phyloP scores from a whole-genome alignment of 2,329 filamentous ascomycete genomes.

The Gaeumannomyces tritici region DNA sequence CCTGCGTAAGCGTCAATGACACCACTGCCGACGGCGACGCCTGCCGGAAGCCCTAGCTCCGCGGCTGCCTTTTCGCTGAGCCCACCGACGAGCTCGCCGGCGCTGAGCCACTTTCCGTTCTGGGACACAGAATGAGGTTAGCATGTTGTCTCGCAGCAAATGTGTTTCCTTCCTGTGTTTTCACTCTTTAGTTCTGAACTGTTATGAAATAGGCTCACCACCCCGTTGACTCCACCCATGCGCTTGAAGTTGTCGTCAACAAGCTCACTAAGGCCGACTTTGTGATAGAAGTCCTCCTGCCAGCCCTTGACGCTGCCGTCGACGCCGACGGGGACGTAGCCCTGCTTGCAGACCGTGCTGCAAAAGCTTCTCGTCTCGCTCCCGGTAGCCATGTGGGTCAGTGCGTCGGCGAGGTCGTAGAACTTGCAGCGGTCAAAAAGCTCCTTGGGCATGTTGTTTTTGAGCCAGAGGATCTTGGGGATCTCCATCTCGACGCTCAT shows the following conservation, averaged over 20 bases:
- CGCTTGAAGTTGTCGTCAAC: conserved; percentile 81
- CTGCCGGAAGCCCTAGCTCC: conserved; percentile 75
- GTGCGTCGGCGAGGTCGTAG: conserved; percentile 85
- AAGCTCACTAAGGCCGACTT: conserved; percentile 80
- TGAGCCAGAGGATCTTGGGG: conserved; percentile 95
- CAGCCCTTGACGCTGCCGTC: conserved; percentile 96
- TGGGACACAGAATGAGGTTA: conserved; percentile 26
- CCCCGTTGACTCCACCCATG: conserved; percentile 87
- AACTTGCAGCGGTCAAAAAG: conserved; percentile 92
- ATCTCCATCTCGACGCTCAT: conserved; percentile 99
- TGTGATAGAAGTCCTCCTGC: conserved; percentile 87
- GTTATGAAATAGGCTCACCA: conserved; percentile 59
- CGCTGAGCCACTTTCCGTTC: conserved; percentile 88
- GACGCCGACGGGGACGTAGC: conserved; percentile 91
- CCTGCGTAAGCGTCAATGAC: conserved; percentile 98
- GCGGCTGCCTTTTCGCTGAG: conserved; percentile 74
- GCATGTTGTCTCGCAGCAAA: neutral
- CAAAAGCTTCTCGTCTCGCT: conserved; percentile 90
- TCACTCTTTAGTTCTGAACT: neutral
- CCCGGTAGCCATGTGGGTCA: conserved; percentile 90
- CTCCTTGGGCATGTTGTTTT: conserved; percentile 93
- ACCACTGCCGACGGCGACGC: conserved; percentile 87
- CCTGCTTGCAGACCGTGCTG: conserved; percentile 95
- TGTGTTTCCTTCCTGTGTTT: neutral
- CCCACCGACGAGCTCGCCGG: conserved; percentile 80